Evolutionary conservation across 352 stramenopile species (phyloP).

Genomic region (Blastocystis hominis): DNA sequence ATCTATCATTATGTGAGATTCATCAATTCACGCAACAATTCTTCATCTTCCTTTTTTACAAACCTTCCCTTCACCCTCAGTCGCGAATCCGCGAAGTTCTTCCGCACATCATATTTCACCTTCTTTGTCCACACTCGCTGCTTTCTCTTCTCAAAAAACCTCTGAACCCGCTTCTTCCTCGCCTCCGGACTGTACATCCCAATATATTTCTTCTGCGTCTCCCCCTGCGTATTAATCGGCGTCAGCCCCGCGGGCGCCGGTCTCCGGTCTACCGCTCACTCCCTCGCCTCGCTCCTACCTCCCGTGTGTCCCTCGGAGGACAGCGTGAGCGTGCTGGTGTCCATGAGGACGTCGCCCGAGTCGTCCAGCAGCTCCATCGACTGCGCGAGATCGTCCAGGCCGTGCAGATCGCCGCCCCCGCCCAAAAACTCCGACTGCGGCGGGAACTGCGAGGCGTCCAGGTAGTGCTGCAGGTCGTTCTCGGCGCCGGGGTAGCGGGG

Average conservation of each 20-base stretch:
- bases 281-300: neutral
- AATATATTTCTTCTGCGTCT: constrained; percentile 66
- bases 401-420: neutral
- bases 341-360: neutral
- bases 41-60: constrained; percentile 94
- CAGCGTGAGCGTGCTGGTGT: constrained; percentile 43
- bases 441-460: neutral
- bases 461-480: neutral
- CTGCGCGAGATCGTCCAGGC: neutral
- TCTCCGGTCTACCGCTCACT: neutral
- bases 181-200: constrained; percentile 77
- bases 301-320: neutral
- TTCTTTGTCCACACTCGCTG: constrained; percentile 87
- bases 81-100: constrained; percentile 95
- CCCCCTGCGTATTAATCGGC: constrained; percentile 8
- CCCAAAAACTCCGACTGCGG: neutral
- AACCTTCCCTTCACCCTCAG: constrained; percentile 92
- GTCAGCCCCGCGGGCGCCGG: neutral
- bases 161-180: constrained; percentile 72
- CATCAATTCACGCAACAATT: constrained; percentile 69
- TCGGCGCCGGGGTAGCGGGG: neutral
- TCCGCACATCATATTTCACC: constrained; percentile 93
- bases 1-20: constrained; percentile 46
- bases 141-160: constrained; percentile 81
- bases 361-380: neutral